These are phyloP conservation scores for Acorus calamus DNA, from an alignment of 106 monocot species.

Conservation along the genomic window DNA sequence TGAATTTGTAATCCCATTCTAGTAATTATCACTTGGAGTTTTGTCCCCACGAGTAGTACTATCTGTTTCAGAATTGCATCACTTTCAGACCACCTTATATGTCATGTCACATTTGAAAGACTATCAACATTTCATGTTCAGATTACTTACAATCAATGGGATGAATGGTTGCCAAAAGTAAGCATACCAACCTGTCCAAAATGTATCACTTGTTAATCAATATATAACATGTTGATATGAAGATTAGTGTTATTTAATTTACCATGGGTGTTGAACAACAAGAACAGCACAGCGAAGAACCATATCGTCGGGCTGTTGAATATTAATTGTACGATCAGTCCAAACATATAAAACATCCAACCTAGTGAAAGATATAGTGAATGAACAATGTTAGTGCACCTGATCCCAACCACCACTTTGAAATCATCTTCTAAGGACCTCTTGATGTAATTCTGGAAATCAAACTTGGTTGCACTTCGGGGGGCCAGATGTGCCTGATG, in stretches of 20 bases:
- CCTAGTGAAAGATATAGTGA: too few relatives aligned
- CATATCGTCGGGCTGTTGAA: constrained; percentile 29
- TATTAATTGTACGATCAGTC: not conserved
- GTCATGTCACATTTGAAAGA: too few relatives aligned
- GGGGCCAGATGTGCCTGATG: constrained; percentile 54
- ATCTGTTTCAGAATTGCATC: constrained; percentile 15
- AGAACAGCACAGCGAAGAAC: constrained; percentile 34
- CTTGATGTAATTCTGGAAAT: constrained; percentile 59
- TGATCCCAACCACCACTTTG: constrained; percentile 57
- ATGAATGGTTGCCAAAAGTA: constrained; percentile 35
- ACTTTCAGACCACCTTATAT: too few relatives aligned
- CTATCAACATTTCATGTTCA: too few relatives aligned
- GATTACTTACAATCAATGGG: constrained; percentile 28
- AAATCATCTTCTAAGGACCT: constrained; percentile 50
- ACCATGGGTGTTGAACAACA: constrained; percentile 32
- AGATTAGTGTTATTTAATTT: too few relatives aligned
- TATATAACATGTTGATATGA: too few relatives aligned
- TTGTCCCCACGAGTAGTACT: constrained; percentile 24
- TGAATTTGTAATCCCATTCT: constrained; percentile 28
- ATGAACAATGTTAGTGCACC: too few relatives aligned
- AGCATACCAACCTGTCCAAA: constrained; percentile 21
- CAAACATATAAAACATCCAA: too few relatives aligned
- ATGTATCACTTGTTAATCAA: too few relatives aligned
- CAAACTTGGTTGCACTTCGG: constrained; percentile 30
- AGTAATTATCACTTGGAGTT: constrained; percentile 33